A percentile compares a stretch with the other conserved stretches of the same genome.
phyloP scores from a whole-genome alignment of 2,329 filamentous ascomycete genomes.

The Sporothrix pseudoabietina region DNA sequence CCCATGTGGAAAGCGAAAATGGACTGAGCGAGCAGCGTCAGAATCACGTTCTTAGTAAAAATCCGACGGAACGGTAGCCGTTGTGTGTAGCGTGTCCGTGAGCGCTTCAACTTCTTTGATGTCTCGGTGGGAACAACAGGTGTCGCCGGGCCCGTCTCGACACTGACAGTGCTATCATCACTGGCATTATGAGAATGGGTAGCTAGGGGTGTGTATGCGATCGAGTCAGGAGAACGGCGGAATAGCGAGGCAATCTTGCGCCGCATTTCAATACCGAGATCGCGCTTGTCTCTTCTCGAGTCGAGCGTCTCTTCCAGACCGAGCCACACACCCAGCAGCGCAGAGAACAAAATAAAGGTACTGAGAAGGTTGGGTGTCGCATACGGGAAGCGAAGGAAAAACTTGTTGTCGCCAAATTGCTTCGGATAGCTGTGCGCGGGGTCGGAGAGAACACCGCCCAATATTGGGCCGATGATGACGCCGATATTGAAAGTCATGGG shows the following conservation, averaged over 20 bases:
- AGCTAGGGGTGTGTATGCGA: conserved; percentile 43
- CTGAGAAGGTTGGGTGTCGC: conserved; percentile 58
- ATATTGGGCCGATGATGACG: conserved; percentile 59
- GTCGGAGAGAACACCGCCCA: conserved; percentile 52
- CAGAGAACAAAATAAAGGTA: conserved; percentile 50
- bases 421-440: conserved; percentile 48
- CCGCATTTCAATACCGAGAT: conserved; percentile 52
- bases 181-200: conserved; percentile 35
- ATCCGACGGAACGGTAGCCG: conserved; percentile 57
- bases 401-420: conserved; percentile 50
- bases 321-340: conserved; percentile 51
- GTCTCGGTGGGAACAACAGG: conserved; percentile 22
- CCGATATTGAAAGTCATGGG: conserved; percentile 74
- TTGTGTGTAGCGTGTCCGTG: conserved; percentile 46
- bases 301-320: conserved; percentile 59
- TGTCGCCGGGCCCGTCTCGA: conserved; percentile 41
- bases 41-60: conserved; percentile 57
- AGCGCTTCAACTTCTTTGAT: not conserved
- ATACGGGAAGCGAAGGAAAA: conserved; percentile 56
- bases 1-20: conserved; percentile 73
- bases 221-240: conserved; percentile 35
- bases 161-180: conserved; percentile 37
- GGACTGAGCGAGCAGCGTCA: conserved; percentile 65
- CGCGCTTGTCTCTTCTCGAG: conserved; percentile 45
- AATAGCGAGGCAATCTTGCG: conserved; percentile 41